phyloP scores from a whole-genome alignment of 176 grass and related monocot genomes.

The Hsuehochloa calcarea region DNA sequence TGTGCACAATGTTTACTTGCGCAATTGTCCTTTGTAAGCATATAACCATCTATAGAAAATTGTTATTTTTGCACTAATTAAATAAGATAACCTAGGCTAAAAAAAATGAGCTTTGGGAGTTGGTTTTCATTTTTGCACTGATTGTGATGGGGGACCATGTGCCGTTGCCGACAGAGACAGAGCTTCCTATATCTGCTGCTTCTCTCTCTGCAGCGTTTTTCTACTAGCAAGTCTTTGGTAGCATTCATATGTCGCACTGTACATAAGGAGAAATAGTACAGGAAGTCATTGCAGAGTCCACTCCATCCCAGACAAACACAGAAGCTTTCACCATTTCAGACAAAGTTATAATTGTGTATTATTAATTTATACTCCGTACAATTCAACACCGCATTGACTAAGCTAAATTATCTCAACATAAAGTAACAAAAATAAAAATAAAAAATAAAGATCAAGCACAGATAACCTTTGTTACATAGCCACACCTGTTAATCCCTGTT shows the following conservation, averaged over 20 bases:
- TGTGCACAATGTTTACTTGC: background rate
- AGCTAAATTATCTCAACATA: background rate
- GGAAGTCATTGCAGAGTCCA: constrained; percentile 3
- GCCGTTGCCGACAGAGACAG: constrained; percentile 25
- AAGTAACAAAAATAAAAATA: background rate
- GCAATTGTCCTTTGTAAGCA: background rate
- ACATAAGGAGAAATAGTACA: background rate
- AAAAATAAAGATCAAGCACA: background rate
- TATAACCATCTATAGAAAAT: background rate
- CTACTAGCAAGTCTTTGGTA: background rate
- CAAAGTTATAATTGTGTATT: background rate
- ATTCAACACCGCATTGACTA: background rate
- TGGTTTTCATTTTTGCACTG: constrained; percentile 8
- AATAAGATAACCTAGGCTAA: background rate
- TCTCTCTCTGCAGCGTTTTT: background rate
- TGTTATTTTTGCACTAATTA: background rate
- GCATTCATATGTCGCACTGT: background rate
- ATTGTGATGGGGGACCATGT: constrained; percentile 43
- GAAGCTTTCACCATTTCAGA: background rate
- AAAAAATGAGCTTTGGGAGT: background rate
- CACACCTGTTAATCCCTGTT: constrained; percentile 17
- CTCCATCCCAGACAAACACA: background rate
- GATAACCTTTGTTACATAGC: background rate
- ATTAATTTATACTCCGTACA: background rate
- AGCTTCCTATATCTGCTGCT: background rate